phyloP scores from a whole-genome alignment of 2,329 filamentous ascomycete genomes.

The Tolypocladium sp. region DNA sequence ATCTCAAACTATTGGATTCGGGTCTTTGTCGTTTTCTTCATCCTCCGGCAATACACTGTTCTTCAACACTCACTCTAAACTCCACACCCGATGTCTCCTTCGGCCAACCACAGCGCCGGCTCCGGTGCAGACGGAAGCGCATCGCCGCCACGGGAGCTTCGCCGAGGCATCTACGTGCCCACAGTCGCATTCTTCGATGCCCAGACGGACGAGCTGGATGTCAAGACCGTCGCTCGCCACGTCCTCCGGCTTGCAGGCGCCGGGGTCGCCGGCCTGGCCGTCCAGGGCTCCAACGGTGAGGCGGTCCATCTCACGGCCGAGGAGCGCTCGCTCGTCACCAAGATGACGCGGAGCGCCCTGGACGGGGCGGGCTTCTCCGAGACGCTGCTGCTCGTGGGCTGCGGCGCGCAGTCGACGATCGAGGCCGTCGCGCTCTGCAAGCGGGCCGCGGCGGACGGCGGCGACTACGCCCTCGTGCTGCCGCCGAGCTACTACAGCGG shows the following conservation, averaged over 20 bases:
- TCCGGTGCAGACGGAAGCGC: neutral
- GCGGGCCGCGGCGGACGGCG: conserved; percentile 55
- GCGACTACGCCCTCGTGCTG: conserved; percentile 57
- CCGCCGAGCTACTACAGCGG: conserved; percentile 61
- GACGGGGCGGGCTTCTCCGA: conserved; percentile 43
- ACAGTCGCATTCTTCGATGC: conserved; percentile 52
- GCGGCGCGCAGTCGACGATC: conserved; percentile 56
- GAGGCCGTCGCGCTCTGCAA: conserved; percentile 57
- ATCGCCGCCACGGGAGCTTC: neutral
- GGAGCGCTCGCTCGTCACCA: conserved; percentile 53
- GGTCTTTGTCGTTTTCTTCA: neutral
- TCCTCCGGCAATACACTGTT: too few relatives aligned
- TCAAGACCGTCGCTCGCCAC: conserved; percentile 37
- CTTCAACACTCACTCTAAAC: neutral
- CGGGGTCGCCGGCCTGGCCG: conserved; percentile 57
- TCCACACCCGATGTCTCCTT: neutral
- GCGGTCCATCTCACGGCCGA: conserved; percentile 58
- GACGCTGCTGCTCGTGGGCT: conserved; percentile 60
- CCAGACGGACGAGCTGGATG: conserved; percentile 51
- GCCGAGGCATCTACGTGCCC: conserved; percentile 47
- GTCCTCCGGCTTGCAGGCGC: conserved; percentile 51
- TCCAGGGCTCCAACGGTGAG: conserved; percentile 66
- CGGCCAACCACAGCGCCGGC: neutral
- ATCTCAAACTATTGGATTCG: neutral
- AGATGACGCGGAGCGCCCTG: conserved; percentile 51